A percentile compares a stretch with the other conserved stretches of the same genome.
Conservation (phyloP, 106 monocot species). For the Platanthera guangdongensis region DNA sequence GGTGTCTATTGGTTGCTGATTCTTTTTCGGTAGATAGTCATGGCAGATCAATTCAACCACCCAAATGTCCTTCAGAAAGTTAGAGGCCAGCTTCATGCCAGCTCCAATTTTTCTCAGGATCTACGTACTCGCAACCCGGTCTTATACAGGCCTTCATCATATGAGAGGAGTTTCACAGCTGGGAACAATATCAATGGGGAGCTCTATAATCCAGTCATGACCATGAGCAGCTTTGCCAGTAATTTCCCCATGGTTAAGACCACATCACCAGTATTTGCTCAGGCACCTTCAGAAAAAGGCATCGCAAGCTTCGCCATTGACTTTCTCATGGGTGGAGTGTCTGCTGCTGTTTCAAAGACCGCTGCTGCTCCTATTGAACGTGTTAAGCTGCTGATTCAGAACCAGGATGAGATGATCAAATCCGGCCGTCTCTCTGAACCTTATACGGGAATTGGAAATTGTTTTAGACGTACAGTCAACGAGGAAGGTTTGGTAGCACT, state of each 20-base stretch:
- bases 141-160: constrained; percentile 10
- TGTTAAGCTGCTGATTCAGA: constrained; percentile 43
- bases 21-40: constrained; percentile 3
- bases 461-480: constrained; percentile 32
- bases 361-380: constrained; percentile 38
- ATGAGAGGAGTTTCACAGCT: constrained; percentile 10
- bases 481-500: constrained; percentile 36
- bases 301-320: constrained; percentile 24
- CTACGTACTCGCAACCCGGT: constrained; percentile 8
- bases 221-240: neutral
- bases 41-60: constrained; percentile 29
- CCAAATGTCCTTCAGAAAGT: constrained; percentile 30
- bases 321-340: constrained; percentile 38
- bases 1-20: constrained; percentile 1
- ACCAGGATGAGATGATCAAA: constrained; percentile 47
- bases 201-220: constrained; percentile 16
- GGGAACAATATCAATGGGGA: constrained; percentile 22
- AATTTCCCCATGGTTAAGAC: constrained; percentile 10
- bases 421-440: constrained; percentile 29
- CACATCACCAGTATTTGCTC: constrained; percentile 23
- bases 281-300: constrained; percentile 37
- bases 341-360: constrained; percentile 41
- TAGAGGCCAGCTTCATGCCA: constrained; percentile 21
- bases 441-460: constrained; percentile 35
- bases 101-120: constrained; percentile 24